Base-by-base conservation (phyloP, 495 filamentous ascomycete genomes). In the Trichoderma erinaceum region DNA sequence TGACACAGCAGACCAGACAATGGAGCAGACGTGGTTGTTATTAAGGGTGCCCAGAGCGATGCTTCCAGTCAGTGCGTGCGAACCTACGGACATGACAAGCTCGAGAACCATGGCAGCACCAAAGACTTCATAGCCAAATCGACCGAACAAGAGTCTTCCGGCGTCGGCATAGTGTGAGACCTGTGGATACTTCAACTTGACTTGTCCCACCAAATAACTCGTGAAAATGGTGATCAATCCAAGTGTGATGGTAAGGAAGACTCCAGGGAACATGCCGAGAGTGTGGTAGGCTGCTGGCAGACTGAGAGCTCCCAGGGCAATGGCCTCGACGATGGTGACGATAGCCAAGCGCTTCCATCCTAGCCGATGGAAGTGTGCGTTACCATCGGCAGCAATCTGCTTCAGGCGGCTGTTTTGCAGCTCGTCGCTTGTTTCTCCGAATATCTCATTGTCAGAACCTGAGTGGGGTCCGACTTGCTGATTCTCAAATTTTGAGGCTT, bases 151-250 rank as follows among this genome's bases (percentile, higher is more conserved):
- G 58, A 95, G 76, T 23, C 85, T 77, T 18, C 88, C 88, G 4
- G 86, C 90, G 71, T 95, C 90, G 25, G 87, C 87, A 75, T 93
- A 87, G 75, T 87, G 87, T 67, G 86, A 80, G 48, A 93, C 86
- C n/a, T 89, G 79, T 0, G 92, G 92, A 71, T 87, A 87, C 67
- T 78, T 82, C 63, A 87, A 70, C 74, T 92, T 93, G 75, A 95
- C 87, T 75, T 93, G 89, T 21, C 88, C 90, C 69, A 94, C 85
- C 35, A 93, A 84, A 69, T 87, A 91, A 71, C 89, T 89, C 18
- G 89, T 91, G 76, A 93, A 96, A 41, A 88, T 88, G 43, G 90
- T 86, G 13, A 91, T 70, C 23, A 89, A 72, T n/a, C 91, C 91
- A 32, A 92, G 74, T 23, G 75, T 72, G 52, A 90, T 41, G 52